Conservation (phyloP, 768 basidiomycete species). For the Dendrothele bispora region DNA sequence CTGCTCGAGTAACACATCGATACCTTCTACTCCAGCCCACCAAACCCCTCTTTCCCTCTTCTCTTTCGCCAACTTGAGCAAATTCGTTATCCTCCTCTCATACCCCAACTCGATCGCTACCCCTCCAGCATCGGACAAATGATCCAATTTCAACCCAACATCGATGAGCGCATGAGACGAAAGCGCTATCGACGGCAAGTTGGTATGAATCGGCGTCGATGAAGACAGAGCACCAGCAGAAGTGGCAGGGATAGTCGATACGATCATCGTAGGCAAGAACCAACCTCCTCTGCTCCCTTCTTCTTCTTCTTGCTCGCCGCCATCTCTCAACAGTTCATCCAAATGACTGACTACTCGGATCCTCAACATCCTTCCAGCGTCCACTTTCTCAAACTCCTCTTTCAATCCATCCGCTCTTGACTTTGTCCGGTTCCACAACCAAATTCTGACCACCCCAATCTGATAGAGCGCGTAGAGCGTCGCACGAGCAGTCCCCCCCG, state of each 20-base stretch:
- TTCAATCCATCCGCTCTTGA: conserved; percentile 59
- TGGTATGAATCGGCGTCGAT: too few species aligned
- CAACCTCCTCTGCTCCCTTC: too few species aligned
- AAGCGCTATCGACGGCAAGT: background rate
- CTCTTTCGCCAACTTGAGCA: conserved; percentile 53
- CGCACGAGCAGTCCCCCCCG: conserved; percentile 78
- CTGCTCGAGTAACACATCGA: conserved; percentile 72
- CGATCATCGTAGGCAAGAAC: conserved; percentile 52
- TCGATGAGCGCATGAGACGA: conserved; percentile 35
- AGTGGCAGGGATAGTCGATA: conserved; percentile 72
- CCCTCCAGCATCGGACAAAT: conserved; percentile 21
- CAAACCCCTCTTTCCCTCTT: conserved; percentile 23
- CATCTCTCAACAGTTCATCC: conserved; percentile 41
- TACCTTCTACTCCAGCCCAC: conserved; percentile 62
- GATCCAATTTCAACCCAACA: conserved; percentile 47
- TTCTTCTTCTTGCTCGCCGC: too few species aligned
- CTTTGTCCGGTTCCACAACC: conserved; percentile 72
- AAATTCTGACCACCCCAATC: conserved; percentile 58
- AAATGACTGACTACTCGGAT: conserved; percentile 53
- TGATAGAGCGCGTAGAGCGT: conserved; percentile 72
- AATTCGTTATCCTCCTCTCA: conserved; percentile 63
- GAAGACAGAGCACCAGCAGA: too few species aligned
- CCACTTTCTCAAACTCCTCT: conserved; percentile 43
- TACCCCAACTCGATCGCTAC: conserved; percentile 80
- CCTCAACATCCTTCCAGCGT: conserved; percentile 47